Evolutionary conservation across 148 eudicot genomes (phyloP).

Genomic region (Vaccinium darrowii): DNA sequence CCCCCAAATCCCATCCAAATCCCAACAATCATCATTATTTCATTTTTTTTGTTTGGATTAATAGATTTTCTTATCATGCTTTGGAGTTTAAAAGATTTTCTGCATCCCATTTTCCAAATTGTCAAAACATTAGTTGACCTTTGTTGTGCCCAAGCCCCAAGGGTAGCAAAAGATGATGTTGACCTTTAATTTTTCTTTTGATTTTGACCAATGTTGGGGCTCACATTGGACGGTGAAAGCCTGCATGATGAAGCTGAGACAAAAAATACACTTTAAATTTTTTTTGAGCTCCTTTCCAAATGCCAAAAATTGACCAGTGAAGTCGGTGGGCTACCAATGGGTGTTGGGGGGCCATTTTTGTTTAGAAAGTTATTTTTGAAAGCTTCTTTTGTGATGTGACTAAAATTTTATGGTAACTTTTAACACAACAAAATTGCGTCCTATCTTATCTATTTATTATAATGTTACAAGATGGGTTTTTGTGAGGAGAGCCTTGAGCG

Average conservation of each 20-base stretch:
- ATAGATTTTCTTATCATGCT: slow-evolving; percentile 9
- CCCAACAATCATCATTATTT: slow-evolving; percentile 25
- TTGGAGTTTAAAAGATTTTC: not conserved
- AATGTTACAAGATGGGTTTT: too few relatives aligned
- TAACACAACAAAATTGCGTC: too few relatives aligned
- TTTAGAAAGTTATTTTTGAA: not conserved
- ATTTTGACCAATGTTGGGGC: not conserved
- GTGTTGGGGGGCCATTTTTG: not conserved
- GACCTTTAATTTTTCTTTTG: not conserved
- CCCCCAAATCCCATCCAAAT: slow-evolving; percentile 32
- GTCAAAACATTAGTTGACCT: slow-evolving; percentile 8
- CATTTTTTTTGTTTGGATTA: not conserved
- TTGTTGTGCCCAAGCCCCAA: not conserved
- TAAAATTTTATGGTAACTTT: too few relatives aligned
- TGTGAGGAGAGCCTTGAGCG: too few relatives aligned
- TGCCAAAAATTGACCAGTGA: not conserved
- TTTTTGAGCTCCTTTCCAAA: not conserved
- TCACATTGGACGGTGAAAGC: not conserved
- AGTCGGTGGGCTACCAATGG: not conserved
- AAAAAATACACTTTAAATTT: not conserved
- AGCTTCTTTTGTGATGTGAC: not conserved
- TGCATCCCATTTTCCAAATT: not conserved
- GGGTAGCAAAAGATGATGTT: not conserved
- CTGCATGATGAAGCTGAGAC: slow-evolving; percentile 3
- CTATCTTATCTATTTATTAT: too few relatives aligned